Evolutionary conservation across 2,329 filamentous ascomycete species (phyloP), one percentile per base, ranked within the genome.

Genomic region (Ophiostoma angusticollis): DNA sequence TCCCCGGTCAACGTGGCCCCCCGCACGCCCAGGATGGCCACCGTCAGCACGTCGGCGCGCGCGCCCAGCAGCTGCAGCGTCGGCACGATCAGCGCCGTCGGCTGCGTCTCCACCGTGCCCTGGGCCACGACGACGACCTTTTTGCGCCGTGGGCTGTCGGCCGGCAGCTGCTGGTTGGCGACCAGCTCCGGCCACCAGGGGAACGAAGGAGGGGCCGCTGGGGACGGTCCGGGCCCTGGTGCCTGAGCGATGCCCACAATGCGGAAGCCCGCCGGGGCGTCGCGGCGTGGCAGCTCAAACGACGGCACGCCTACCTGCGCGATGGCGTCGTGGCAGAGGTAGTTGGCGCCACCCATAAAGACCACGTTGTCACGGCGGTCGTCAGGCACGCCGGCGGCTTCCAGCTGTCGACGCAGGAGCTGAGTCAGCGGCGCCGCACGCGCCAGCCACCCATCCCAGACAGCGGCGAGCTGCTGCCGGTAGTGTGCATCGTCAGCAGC

Each of bases 41-140:
- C 49, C 0, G 58, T 53, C 4, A 61, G 37, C 3, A 58, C 49
- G 17, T 56, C 49, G 4, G 29, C 11, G 1, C 44, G 44, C n/a
- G 23, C 41, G 0, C 47, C 49, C 37, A 61, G 50, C 2, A 58
- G 54, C n/a, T 44, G 47, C 4, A 62, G 46, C 3, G 58, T 61
- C 2, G 60, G 60, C 17, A 61, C 40, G 32, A 62, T 60, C 4
- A 63, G 52, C 33, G 61, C 54, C 5, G 51, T 39, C 5, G 58
- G 57, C 35, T 61, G 51, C 2, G 49, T 58, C 46, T 62, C 59
- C 6, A 62, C 59, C 3, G 59, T 61, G 4, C 60, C 60, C 41
- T 63, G 60, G 1, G 60, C 54, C 14, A 62, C 60, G 8, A 62
- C 54, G 2, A 62, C 46, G 3, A 62, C 49, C 34, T 54, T 56